A percentile compares a stretch with the other conserved stretches of the same genome.
These are phyloP conservation scores for Rhodotorula babjevae DNA, from an alignment of 768 basidiomycete species.

Conservation along the genomic window DNA sequence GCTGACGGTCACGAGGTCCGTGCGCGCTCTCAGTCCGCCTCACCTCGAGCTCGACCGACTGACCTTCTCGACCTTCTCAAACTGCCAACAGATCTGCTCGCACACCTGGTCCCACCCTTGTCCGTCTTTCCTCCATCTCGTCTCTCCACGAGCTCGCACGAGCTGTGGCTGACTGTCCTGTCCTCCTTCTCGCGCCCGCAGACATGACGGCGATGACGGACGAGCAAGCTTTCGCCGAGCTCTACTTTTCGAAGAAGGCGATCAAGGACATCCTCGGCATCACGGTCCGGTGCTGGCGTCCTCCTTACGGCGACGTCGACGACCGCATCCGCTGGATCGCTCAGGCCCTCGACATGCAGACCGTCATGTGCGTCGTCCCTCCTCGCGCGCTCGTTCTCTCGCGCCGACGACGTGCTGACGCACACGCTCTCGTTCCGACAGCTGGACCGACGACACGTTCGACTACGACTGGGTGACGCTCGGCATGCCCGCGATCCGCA, in stretches of 20 bases:
- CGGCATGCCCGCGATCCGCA: constrained; percentile 37
- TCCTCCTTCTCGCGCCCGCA: neutral
- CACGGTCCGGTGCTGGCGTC: constrained; percentile 44
- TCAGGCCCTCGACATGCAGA: constrained; percentile 35
- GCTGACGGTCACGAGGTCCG: constrained; percentile 47
- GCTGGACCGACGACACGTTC: constrained; percentile 31
- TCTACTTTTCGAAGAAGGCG: constrained; percentile 42
- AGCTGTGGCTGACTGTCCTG: too few relatives aligned
- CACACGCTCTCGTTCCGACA: neutral
- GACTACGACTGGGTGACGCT: constrained; percentile 22
- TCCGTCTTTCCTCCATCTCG: neutral
- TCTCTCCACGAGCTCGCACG: neutral
- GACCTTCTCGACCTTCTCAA: neutral
- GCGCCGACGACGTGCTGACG: neutral
- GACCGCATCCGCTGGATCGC: constrained; percentile 41
- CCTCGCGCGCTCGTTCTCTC: neutral
- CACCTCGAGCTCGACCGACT: neutral
- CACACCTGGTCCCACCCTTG: constrained; percentile 25
- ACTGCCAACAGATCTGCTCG: neutral
- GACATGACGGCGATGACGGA: constrained; percentile 49
- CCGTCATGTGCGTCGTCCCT: constrained; percentile 18
- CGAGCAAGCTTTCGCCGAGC: constrained; percentile 49
- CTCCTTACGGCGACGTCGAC: constrained; percentile 40
- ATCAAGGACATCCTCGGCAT: constrained; percentile 41
- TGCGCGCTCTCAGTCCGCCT: constrained; percentile 40